These are phyloP conservation scores for Erodium maritimum DNA, from an alignment of 345 rosid genomes.

Conservation along the genomic window DNA sequence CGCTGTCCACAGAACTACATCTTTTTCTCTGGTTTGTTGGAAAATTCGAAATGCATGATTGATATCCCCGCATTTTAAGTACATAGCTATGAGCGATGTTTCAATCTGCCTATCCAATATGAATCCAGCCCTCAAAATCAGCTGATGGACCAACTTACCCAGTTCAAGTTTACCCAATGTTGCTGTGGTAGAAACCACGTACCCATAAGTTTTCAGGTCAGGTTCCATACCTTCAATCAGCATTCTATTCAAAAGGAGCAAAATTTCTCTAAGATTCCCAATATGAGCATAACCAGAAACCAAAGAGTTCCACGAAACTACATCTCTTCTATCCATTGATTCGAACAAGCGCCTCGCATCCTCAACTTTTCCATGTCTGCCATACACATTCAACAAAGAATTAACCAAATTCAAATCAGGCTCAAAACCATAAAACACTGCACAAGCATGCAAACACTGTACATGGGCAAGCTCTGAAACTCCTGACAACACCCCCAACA, in stretches of 20 bases:
- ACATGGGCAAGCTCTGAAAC: slow-evolving; percentile 26
- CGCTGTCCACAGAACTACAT: slow-evolving; percentile 62
- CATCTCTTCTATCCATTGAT: slow-evolving; percentile 33
- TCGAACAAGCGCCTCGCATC: slow-evolving; percentile 40
- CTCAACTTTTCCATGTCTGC: slow-evolving; percentile 25
- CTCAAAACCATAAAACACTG: slow-evolving; percentile 30
- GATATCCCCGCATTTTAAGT: slow-evolving; percentile 45
- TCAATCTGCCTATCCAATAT: slow-evolving; percentile 37
- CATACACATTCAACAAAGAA: slow-evolving; percentile 36
- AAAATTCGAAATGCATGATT: slow-evolving; percentile 35
- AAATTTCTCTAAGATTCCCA: slow-evolving; percentile 24
- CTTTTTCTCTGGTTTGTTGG: slow-evolving; percentile 28
- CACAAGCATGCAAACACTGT: slow-evolving; percentile 39
- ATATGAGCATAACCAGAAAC: slow-evolving; percentile 31
- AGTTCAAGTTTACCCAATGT: slow-evolving; percentile 23
- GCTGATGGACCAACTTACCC: slow-evolving; percentile 51
- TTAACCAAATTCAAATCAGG: slow-evolving; percentile 23
- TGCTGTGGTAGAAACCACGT: slow-evolving; percentile 26
- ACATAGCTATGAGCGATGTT: slow-evolving; percentile 53
- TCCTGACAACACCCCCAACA: slow-evolving; percentile 34
- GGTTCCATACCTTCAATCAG: slow-evolving; percentile 26
- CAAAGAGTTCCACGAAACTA: slow-evolving; percentile 49
- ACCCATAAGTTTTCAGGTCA: slow-evolving; percentile 39
- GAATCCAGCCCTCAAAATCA: slow-evolving; percentile 35
- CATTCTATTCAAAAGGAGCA: slow-evolving; percentile 32